A percentile compares a stretch with the other conserved stretches of the same genome.
Conservation (phyloP, 371 early-diverging fungal genomes). For the Homolaphlyctis polyrhiza region DNA sequence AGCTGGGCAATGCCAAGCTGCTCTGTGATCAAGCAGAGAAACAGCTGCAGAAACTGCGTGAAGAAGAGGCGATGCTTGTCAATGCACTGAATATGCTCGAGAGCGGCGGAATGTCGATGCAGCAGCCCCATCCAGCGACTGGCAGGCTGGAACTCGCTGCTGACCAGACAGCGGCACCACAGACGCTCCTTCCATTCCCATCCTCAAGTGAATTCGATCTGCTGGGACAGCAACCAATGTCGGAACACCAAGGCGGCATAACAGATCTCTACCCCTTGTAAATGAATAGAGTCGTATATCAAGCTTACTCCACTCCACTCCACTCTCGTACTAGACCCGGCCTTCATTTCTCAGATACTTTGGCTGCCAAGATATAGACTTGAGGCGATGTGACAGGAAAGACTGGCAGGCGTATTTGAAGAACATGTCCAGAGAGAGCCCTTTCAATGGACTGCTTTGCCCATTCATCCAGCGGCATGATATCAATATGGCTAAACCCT, state of each 20-base stretch:
- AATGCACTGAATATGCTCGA: too few relatives aligned
- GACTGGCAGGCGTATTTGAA: neutral
- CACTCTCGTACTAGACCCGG: too few relatives aligned
- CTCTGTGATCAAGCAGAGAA: too few relatives aligned
- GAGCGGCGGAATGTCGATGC: neutral
- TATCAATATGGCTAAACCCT: neutral
- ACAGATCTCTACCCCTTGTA: neutral
- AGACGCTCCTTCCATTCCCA: neutral
- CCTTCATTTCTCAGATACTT: neutral
- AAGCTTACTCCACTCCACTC: too few relatives aligned
- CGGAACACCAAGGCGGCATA: neutral
- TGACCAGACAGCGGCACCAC: neutral
- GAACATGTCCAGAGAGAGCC: neutral
- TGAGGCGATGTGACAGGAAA: neutral
- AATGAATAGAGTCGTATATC: too few relatives aligned
- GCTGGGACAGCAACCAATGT: neutral
- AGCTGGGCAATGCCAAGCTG: too few relatives aligned
- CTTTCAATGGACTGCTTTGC: neutral
- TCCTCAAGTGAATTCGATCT: neutral
- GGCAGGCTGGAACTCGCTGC: neutral
- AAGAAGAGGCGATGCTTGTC: too few relatives aligned
- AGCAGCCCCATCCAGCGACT: neutral
- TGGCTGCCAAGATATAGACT: slow-evolving; percentile 3
- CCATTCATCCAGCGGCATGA: neutral
- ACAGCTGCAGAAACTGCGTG: too few relatives aligned